Evolutionary conservation across 2,329 filamentous ascomycete genomes (phyloP).

Genomic region (Myriosclerotinia duriaeana): DNA sequence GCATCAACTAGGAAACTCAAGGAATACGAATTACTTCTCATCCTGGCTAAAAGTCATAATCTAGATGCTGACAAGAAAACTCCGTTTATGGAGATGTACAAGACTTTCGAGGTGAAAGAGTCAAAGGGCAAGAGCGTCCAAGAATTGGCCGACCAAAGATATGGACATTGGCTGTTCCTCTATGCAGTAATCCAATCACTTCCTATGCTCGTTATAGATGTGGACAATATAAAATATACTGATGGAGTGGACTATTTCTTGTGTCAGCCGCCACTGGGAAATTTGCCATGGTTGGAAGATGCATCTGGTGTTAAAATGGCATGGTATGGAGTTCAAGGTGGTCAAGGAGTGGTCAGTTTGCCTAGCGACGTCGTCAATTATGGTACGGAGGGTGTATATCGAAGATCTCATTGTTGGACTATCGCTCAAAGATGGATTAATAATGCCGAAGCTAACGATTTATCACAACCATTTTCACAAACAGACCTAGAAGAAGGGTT

Average conservation of each 20-base stretch:
- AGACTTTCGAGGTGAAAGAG: conserved; percentile 68
- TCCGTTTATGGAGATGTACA: conserved; percentile 69
- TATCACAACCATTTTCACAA: neutral
- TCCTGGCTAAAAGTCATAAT: conserved; percentile 82
- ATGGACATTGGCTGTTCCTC: conserved; percentile 79
- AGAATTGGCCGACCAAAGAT: conserved; percentile 69
- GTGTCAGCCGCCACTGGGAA: conserved; percentile 71
- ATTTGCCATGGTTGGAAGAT: conserved; percentile 71
- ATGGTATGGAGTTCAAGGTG: conserved; percentile 74
- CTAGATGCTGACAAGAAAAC: conserved; percentile 62
- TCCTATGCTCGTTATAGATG: conserved; percentile 75
- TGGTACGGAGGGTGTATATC: conserved; percentile 66
- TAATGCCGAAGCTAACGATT: conserved; percentile 8
- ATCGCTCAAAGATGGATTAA: conserved; percentile 58
- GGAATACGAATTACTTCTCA: conserved; percentile 71
- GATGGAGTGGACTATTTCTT: conserved; percentile 80
- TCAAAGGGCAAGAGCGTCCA: conserved; percentile 61
- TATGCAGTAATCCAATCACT: conserved; percentile 76
- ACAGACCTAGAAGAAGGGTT: conserved; percentile 4
- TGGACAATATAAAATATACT: conserved; percentile 65
- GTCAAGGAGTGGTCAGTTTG: conserved; percentile 58
- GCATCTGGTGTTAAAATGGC: conserved; percentile 59
- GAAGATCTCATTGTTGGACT: conserved; percentile 68
- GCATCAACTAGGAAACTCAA: conserved; percentile 71
- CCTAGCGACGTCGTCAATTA: conserved; percentile 62